Percentiles rank a stretch among this genome's conserved stretches.
Conservation (phyloP, 2,329 filamentous ascomycete species). For the Aspergillus fischeri region DNA sequence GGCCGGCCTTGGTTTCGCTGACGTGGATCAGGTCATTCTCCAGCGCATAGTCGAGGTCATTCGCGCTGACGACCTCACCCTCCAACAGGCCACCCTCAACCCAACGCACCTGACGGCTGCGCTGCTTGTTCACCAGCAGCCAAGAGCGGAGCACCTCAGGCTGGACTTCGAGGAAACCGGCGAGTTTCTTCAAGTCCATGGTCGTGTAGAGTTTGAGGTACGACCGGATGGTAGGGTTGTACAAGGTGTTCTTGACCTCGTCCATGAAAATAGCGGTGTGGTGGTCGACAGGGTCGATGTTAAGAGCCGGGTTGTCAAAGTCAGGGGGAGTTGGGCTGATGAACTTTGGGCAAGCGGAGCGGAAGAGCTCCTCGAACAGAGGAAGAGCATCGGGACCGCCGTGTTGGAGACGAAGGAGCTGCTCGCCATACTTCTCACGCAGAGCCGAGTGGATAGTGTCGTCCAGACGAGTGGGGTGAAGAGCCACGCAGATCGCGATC, state of each 20-base stretch:
- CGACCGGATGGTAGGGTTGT: conserved; percentile 93
- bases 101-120: conserved; percentile 94
- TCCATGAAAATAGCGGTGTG: conserved; percentile 98
- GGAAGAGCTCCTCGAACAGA: conserved; percentile 98
- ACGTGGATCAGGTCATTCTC: conserved; percentile 97
- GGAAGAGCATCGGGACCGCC: conserved; percentile 93
- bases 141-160: conserved; percentile 93
- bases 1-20: conserved; percentile 95
- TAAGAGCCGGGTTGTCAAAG: conserved; percentile 94
- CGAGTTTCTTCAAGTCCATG: conserved; percentile 97
- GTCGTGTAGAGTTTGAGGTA: conserved; percentile 99
- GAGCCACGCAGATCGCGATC: conserved; percentile 97
- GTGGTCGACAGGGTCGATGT: conserved; percentile 96
- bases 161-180: conserved; percentile 93
- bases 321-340: conserved; percentile 96
- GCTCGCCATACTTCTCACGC: conserved; percentile 98
- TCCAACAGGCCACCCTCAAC: conserved; percentile 84
- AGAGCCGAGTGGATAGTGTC: conserved; percentile 98
- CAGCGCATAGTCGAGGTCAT: conserved; percentile 94
- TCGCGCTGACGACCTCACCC: conserved; percentile 87
- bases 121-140: conserved; percentile 97
- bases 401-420: conserved; percentile 93
- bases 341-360: conserved; percentile 97
- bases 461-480: conserved; percentile 93
- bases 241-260: conserved; percentile 99